phyloP scores from a whole-genome alignment of 2,329 filamentous ascomycete species.

The Ceratocystis alfenasii region DNA sequence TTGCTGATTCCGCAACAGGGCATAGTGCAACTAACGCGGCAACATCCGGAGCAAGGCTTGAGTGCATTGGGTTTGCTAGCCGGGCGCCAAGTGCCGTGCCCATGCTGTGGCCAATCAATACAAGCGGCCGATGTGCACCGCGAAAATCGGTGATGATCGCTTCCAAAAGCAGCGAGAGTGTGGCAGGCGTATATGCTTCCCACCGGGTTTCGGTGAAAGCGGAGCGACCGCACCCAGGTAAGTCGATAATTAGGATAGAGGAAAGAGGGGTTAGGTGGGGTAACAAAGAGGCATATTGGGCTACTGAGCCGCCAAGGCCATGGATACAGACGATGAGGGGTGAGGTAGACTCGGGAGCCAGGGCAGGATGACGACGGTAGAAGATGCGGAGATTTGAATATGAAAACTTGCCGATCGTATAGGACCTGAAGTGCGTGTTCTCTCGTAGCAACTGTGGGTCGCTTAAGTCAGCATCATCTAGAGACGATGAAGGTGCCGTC shows the following conservation, averaged over 20 bases:
- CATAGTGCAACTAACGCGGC: constrained; percentile 63
- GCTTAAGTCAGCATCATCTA: constrained; percentile 33
- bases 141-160: constrained; percentile 62
- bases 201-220: constrained; percentile 57
- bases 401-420: constrained; percentile 55
- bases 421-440: constrained; percentile 58
- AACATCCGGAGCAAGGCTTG: constrained; percentile 31
- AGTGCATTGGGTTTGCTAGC: constrained; percentile 40
- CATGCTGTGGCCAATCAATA: constrained; percentile 82
- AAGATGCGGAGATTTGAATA: constrained; percentile 75
- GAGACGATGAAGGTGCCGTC: background rate
- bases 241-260: constrained; percentile 75
- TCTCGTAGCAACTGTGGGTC: constrained; percentile 74
- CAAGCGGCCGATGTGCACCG: constrained; percentile 53
- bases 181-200: constrained; percentile 67
- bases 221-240: constrained; percentile 81
- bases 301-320: constrained; percentile 80
- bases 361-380: constrained; percentile 64
- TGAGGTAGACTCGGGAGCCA: constrained; percentile 26
- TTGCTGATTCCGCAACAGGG: constrained; percentile 55
- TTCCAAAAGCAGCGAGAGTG: constrained; percentile 62
- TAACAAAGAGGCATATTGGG: constrained; percentile 74
- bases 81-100: constrained; percentile 67
- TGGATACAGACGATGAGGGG: constrained; percentile 86
- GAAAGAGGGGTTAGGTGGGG: constrained; percentile 71